Evolutionary conservation across 2,329 filamentous ascomycete genomes (phyloP), one percentile per base, ranked within the genome.

Genomic region (Botrytis galanthina): DNA sequence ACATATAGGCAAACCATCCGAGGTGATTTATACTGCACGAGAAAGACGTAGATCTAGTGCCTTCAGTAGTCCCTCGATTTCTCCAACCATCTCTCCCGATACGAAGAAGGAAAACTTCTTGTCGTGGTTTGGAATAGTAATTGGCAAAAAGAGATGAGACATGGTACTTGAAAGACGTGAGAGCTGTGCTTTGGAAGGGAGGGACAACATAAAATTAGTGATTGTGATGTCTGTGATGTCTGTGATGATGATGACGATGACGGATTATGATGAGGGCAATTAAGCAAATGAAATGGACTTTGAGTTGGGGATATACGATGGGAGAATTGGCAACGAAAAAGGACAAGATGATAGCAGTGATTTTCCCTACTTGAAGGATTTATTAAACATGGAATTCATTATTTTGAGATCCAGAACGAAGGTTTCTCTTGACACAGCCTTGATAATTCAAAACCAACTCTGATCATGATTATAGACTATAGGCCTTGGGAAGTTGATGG

Each of bases 1-100:
- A 69, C 16, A 8, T n/a, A 72, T 70, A 80, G 79, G 79, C 2
- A 76, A 75, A 75, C 79, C 78, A 46, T 80, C 79, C 12, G 79
- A 80, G 42, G 67, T 78, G 9, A 78, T 79, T n/a, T 78, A 78
- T 37, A 76, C 78, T 22, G 32, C 71, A 5, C 70, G 75, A 18
- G 63, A 61, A 26, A 37, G 62, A 35, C 73, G 78, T 35, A 75
- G 76, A 44, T 76, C 77, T 26, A 80, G 78, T 74, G 71, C 78
- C 7, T 78, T 74, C 62, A 76, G 73, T 4, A 74, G 39, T 32
- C 73, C 73, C 16, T 74, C 71, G 16, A 37, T 62, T 16, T 70
- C 74, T 7, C 70, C 74, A 18, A 71, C 74, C 9, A 70, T 71
- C 16, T 77, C 74, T 59, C 74, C 76, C 3, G 75, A 75, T 14